Conservation (phyloP, 805 yeast species). For the Wickerhamomyces queroliae region DNA sequence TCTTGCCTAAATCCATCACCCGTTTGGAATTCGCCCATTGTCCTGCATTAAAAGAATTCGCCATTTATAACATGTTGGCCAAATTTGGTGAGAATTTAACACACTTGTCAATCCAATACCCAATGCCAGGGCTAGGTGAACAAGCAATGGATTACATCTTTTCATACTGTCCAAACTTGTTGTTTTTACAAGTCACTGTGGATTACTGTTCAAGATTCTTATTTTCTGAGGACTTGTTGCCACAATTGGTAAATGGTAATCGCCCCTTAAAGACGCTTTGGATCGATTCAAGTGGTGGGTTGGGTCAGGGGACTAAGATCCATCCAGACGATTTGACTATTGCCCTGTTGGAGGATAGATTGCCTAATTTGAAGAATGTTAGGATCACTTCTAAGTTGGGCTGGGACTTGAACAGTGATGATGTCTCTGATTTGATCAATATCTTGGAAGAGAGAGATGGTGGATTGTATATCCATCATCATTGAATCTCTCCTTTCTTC, state of each 20-base stretch:
- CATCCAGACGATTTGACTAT: constrained; percentile 87
- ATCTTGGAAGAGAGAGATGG: constrained; percentile 73
- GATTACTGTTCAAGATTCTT: constrained; percentile 60
- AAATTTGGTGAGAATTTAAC: constrained; percentile 63
- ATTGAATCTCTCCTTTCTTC: constrained; percentile 3
- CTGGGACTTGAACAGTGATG: constrained; percentile 69
- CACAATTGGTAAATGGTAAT: constrained; percentile 17
- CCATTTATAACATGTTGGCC: constrained; percentile 55
- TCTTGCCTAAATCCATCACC: constrained; percentile 69
- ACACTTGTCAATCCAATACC: constrained; percentile 68
- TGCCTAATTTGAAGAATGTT: constrained; percentile 61
- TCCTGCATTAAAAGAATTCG: constrained; percentile 63
- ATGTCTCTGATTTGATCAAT: constrained; percentile 57
- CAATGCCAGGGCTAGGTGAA: constrained; percentile 75
- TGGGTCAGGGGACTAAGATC: constrained; percentile 77
- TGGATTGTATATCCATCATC: constrained; percentile 54
- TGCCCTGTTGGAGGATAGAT: constrained; percentile 72
- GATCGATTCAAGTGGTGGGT: constrained; percentile 79
- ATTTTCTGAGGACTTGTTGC: constrained; percentile 40
- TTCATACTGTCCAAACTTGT: constrained; percentile 68
- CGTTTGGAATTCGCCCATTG: constrained; percentile 82
- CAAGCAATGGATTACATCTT: constrained; percentile 72
- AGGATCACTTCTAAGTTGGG: constrained; percentile 74
- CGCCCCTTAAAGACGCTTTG: constrained; percentile 57
- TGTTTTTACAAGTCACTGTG: constrained; percentile 60